Evolutionary conservation across 1,284 basidiomycete species (phyloP).

Genomic region (Macrocystidia cucumis): DNA sequence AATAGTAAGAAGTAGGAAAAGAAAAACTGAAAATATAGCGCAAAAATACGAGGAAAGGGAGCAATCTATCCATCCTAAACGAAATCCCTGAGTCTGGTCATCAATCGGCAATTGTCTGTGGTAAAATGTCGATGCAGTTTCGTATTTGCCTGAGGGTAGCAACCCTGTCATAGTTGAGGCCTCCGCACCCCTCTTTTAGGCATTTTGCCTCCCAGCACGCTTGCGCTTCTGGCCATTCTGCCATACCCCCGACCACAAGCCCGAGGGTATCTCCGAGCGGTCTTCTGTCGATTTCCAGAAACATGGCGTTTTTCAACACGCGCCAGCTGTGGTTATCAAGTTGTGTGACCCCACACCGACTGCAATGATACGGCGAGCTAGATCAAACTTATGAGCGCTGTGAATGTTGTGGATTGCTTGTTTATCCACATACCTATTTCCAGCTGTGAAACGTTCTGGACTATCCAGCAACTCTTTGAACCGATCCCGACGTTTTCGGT

Average conservation of each 20-base stretch:
- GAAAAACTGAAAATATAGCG: no score
- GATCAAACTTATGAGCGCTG: no score
- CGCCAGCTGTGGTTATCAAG: constrained; percentile 34
- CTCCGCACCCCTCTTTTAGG: constrained; percentile 27
- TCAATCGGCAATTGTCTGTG: constrained; percentile 22
- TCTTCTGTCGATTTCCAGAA: constrained; percentile 29
- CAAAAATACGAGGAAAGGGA: no score
- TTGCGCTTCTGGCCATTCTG: constrained; percentile 31
- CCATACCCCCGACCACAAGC: constrained; percentile 18
- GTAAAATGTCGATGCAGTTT: constrained; percentile 30
- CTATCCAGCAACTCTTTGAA: constrained; percentile 31
- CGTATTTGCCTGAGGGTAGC: constrained; percentile 34
- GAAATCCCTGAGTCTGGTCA: no score
- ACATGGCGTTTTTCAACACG: constrained; percentile 29
- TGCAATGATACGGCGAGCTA: constrained; percentile 28
- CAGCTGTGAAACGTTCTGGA: constrained; percentile 33
- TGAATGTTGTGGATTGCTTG: not conserved
- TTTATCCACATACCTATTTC: constrained; percentile 26
- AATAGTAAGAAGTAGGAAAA: no score
- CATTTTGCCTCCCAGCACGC: constrained; percentile 37
- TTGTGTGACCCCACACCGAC: constrained; percentile 28
- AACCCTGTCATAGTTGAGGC: constrained; percentile 30
- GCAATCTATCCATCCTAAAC: no score
- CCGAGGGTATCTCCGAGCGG: constrained; percentile 29
- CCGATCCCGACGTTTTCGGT: constrained; percentile 26